These are phyloP conservation scores for Aspergillus nidulans DNA, from an alignment of 495 filamentous ascomycete species.

Conservation along the genomic window DNA sequence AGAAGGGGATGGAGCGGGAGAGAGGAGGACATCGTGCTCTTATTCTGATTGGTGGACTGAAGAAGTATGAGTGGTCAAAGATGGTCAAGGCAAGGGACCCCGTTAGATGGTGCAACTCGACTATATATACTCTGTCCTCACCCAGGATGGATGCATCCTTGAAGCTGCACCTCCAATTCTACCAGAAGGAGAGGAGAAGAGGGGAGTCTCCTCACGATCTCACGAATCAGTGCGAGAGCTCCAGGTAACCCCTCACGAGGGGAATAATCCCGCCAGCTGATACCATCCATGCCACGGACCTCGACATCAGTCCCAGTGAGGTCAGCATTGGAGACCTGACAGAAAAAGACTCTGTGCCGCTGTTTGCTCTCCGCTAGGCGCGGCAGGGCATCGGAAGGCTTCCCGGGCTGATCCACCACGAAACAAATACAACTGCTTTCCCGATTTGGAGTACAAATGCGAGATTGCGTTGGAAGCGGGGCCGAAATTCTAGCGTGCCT, in stretches of 20 bases:
- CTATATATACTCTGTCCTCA: too few relatives aligned
- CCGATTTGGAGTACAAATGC: not conserved
- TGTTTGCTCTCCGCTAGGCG: not conserved
- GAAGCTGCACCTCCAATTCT: too few relatives aligned
- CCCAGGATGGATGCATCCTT: too few relatives aligned
- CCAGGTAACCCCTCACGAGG: not conserved
- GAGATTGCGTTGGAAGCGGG: too few relatives aligned
- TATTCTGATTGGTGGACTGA: not conserved
- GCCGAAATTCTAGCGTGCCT: too few relatives aligned
- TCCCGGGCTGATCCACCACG: not conserved
- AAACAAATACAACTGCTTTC: not conserved
- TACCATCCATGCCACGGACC: not conserved
- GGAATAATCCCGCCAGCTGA: not conserved
- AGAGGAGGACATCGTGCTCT: not conserved
- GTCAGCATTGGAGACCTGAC: not conserved
- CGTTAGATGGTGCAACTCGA: too few relatives aligned
- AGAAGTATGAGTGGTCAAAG: too few relatives aligned
- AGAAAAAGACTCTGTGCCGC: not conserved
- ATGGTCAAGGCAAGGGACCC: too few relatives aligned
- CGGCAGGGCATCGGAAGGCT: not conserved
- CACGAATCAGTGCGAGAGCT: not conserved
- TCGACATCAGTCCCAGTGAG: not conserved
- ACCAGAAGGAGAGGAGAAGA: not conserved
- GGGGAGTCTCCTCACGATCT: not conserved
- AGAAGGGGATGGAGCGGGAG: slow-evolving; percentile 54